Base-by-base conservation (phyloP, 2,329 filamentous ascomycete species). In the Orbilia oligospora region DNA sequence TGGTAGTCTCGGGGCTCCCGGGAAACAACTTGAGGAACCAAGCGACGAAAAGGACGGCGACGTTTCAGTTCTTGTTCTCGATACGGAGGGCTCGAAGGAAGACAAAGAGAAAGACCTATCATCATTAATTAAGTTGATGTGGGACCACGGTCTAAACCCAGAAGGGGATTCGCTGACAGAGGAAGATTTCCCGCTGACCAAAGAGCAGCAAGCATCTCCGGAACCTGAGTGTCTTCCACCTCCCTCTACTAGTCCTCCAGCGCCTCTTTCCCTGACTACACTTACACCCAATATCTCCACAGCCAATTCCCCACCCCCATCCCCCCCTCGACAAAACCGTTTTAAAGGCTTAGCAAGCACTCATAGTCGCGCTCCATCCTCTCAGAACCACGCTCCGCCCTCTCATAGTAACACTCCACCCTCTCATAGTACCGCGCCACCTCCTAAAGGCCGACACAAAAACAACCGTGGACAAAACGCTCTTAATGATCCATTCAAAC, bases 131-230 rank as follows among this genome's bases (percentile, higher is more conserved):
- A 61, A 61, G 18, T 46, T 56, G 36, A 58, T 61, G 20, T 4
- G 20, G 30, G 61, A 77, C n/a, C 53, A 48, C 18, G 16, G 36
- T 41, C 56, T 61, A 36, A 10, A 27, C n/a, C 18, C 24, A 27
- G 44, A 44, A 36, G 33, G 46, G 8, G 27, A 56, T 16, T 4
- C 3, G 8, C 10, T 20, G 9, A 16, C 33, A 44, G 51, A 69
- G 30, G 38, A 51, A 1, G n/a, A 12, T 22, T 14, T 22, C 33
- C 30, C n/a, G 12, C 53, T 14, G 14, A 20, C 53, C 22, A 12
- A 18, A 9, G 53, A 58, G n/a, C 30, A 22, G 12, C 18, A 58
- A 9, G 1, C 2, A 10, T 16, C 33, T 14, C 18, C 33, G 5
- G 27, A 55, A 18, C 51, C 51, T 8, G 48, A 27, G n/a, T 16